Evolutionary conservation across 306 rosid species (phyloP).

Genomic region (Amphicarpaea edgeworthii): DNA sequence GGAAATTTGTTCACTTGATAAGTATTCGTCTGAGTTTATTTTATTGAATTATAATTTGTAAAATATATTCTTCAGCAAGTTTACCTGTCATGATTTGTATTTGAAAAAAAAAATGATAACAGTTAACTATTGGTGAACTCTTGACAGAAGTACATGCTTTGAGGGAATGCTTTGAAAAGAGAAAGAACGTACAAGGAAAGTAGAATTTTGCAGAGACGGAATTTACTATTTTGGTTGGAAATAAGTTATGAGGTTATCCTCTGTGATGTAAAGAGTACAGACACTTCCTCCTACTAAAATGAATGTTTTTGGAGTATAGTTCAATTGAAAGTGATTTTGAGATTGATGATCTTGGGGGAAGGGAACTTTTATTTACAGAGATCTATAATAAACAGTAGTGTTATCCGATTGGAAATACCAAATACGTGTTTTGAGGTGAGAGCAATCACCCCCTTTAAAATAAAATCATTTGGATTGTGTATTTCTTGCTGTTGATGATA

Average conservation of each 20-base stretch:
- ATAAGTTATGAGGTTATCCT: conserved; percentile 23
- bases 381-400: conserved; percentile 6
- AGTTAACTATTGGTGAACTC: not conserved
- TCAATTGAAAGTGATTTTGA: conserved; percentile 31
- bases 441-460: not conserved
- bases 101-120: not conserved
- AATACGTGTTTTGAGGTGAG: not conserved
- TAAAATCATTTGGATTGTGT: not conserved
- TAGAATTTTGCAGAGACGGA: conserved; percentile 37
- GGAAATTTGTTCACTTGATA: not conserved
- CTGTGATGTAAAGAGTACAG: conserved; percentile 25
- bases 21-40: not conserved
- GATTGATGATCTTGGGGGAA: conserved; percentile 26
- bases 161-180: conserved; percentile 75
- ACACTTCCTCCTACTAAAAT: not conserved
- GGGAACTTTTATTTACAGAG: conserved; percentile 9
- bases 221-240: not conserved
- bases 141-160: conserved; percentile 76
- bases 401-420: not conserved
- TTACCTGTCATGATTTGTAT: conserved; percentile 11
- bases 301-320: conserved; percentile 23
- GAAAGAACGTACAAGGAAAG: conserved; percentile 42
- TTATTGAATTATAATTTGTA: not conserved
- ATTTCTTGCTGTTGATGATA: conserved; percentile 22
- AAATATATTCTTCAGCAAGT: not conserved